A percentile compares a stretch with the other conserved stretches of the same genome.
phyloP scores from a whole-genome alignment of 495 filamentous ascomycete species.

The Xylaria venustula region DNA sequence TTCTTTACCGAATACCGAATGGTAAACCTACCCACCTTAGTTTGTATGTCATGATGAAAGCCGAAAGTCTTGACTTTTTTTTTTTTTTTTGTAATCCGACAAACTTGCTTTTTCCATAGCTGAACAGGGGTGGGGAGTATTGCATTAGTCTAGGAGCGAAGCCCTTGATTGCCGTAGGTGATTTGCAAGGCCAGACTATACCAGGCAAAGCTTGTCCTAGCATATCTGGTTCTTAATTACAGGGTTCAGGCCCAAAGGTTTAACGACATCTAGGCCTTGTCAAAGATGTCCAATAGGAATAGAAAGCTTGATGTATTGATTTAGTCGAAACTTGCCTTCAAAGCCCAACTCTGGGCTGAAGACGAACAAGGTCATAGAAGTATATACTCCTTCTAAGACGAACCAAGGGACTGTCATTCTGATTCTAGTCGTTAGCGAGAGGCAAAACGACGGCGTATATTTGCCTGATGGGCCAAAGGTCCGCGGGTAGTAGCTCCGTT shows the following conservation, averaged over 20 bases:
- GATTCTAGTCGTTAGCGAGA: not conserved
- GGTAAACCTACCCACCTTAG: not conserved
- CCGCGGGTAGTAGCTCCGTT: not conserved
- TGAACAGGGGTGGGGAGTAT: conserved; percentile 12
- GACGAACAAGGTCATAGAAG: not conserved
- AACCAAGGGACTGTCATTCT: not conserved
- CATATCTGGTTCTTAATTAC: not conserved
- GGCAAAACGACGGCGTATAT: not conserved
- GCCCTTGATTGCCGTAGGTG: conserved; percentile 6
- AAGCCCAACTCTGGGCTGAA: not conserved
- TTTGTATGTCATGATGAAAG: conserved; percentile 2
- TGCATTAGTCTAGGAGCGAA: conserved; percentile 14
- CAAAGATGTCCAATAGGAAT: conserved; percentile 2
- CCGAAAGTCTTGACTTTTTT: conserved; percentile 3
- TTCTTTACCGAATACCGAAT: conserved; percentile 7
- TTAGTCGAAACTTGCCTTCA: not conserved
- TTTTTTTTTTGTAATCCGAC: conserved; percentile 12
- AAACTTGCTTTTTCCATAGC: conserved; percentile 10
- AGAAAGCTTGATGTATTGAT: not conserved
- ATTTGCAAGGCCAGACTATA: conserved; percentile 3
- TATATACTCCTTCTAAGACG: not conserved
- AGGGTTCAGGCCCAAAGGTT: conserved; percentile 12
- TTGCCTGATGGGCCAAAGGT: not conserved
- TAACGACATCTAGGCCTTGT: not conserved
- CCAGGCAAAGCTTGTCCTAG: conserved; percentile 6